Percentiles rank a stretch among this genome's conserved stretches.
Evolutionary conservation across 2,329 filamentous ascomycete genomes (phyloP).

Genomic region (Metarhizium humberi): DNA sequence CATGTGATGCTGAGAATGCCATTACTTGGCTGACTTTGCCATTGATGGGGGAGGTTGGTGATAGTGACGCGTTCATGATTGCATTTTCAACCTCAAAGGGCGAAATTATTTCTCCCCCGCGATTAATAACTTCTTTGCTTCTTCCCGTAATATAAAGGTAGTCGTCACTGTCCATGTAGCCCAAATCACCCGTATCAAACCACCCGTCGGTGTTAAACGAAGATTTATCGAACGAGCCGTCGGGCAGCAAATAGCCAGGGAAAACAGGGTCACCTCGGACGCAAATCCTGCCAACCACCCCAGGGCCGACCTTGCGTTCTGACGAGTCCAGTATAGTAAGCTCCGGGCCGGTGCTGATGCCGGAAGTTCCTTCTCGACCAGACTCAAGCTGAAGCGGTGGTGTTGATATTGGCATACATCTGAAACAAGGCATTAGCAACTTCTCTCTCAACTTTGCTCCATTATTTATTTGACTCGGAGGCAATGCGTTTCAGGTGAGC

Average conservation of each 20-base stretch:
- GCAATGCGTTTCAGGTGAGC: background rate
- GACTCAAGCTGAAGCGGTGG: slow-evolving; percentile 42
- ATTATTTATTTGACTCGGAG: background rate
- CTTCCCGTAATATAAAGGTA: slow-evolving; percentile 46
- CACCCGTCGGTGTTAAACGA: slow-evolving; percentile 38
- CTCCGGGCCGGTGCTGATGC: slow-evolving; percentile 41
- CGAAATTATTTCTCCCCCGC: slow-evolving; percentile 49
- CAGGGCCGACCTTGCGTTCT: slow-evolving; percentile 18
- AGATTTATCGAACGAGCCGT: slow-evolving; percentile 33
- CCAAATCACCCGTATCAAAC: slow-evolving; percentile 47
- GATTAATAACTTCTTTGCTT: slow-evolving; percentile 48
- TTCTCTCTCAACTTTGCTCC: background rate
- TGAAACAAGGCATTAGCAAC: slow-evolving; percentile 4
- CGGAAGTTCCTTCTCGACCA: slow-evolving; percentile 43
- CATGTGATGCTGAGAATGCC: slow-evolving; percentile 43
- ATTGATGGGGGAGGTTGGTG: slow-evolving; percentile 31
- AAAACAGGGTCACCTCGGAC: slow-evolving; percentile 43
- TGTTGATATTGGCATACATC: slow-evolving; percentile 48
- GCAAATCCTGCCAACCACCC: slow-evolving; percentile 36
- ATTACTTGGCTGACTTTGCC: slow-evolving; percentile 38
- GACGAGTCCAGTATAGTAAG: slow-evolving; percentile 37
- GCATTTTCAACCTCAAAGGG: slow-evolving; percentile 51
- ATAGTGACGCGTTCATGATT: slow-evolving; percentile 35
- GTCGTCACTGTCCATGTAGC: slow-evolving; percentile 39
- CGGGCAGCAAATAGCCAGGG: slow-evolving; percentile 35